These are phyloP conservation scores for Ogataea parapolymorpha DNA, from an alignment of 805 yeast species.

Conservation along the genomic window DNA sequence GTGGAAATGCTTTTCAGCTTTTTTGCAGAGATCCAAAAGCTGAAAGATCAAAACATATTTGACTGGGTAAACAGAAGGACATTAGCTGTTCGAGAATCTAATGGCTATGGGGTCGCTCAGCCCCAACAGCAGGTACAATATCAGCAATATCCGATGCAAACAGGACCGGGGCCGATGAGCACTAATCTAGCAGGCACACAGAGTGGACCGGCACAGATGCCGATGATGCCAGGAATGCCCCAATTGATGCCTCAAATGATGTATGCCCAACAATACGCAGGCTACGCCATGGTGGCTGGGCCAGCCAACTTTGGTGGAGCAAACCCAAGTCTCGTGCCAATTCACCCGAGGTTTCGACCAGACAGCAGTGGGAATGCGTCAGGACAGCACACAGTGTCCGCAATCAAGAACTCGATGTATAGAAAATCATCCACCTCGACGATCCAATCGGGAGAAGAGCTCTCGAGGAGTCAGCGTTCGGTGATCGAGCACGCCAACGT, in stretches of 20 bases:
- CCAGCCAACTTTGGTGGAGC: constrained; percentile 1
- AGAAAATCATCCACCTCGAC: constrained; percentile 22
- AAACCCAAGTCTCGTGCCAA: constrained; percentile 9
- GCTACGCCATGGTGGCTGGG: constrained; percentile 11
- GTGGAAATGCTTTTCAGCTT: constrained; percentile 24
- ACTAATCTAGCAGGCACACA: not conserved
- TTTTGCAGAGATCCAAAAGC: constrained; percentile 17
- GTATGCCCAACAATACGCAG: constrained; percentile 7
- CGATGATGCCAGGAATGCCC: constrained; percentile 5
- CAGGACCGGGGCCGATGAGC: not conserved
- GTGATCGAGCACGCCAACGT: constrained; percentile 22
- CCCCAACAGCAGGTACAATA: constrained; percentile 5
- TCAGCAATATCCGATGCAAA: constrained; percentile 6
- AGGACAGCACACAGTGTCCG: constrained; percentile 14
- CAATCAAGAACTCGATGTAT: constrained; percentile 20
- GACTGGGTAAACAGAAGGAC: constrained; percentile 21
- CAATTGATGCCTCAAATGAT: constrained; percentile 7
- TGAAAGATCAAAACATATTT: constrained; percentile 14
- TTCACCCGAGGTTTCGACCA: constrained; percentile 21
- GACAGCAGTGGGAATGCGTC: constrained; percentile 6
- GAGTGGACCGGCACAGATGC: not conserved
- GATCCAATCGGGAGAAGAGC: constrained; percentile 22
- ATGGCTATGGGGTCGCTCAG: not conserved
- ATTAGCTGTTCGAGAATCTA: not conserved
- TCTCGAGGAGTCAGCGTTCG: constrained; percentile 16